phyloP scores from a whole-genome alignment of 768 basidiomycete species.

The Lepiota venenata region DNA sequence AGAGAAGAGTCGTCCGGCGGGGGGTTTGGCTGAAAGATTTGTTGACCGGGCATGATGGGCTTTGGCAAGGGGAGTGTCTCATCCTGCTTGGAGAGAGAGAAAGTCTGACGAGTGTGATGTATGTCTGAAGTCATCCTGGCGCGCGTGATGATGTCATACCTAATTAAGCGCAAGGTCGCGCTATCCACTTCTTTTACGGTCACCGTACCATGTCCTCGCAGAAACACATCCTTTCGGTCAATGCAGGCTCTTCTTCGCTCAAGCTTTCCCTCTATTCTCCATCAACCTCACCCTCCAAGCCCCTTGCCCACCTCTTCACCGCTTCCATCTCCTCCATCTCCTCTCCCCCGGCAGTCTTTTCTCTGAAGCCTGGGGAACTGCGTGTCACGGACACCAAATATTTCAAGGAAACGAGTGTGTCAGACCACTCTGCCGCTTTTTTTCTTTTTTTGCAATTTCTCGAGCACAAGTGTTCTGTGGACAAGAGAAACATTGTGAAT shows the following conservation, averaged over 20 bases:
- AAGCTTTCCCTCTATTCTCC: constrained; percentile 69
- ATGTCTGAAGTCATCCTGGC: too few species aligned
- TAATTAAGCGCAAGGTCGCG: background rate
- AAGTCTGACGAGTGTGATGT: too few species aligned
- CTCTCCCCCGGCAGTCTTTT: constrained; percentile 49
- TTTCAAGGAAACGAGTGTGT: constrained; percentile 29
- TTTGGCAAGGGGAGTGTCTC: background rate
- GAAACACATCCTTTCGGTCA: constrained; percentile 60
- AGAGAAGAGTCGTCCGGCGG: constrained; percentile 68
- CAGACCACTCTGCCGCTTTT: constrained; percentile 62
- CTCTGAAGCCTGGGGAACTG: constrained; percentile 38
- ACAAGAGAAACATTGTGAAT: constrained; percentile 40
- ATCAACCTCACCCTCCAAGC: constrained; percentile 16
- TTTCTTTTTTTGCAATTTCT: constrained; percentile 52
- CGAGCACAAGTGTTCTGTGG: constrained; percentile 36
- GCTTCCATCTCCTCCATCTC: constrained; percentile 58
- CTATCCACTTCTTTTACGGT: constrained; percentile 7
- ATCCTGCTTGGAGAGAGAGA: background rate
- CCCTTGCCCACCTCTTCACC: constrained; percentile 42
- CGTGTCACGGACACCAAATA: constrained; percentile 10
- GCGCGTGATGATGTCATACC: too few species aligned
- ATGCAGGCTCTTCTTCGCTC: constrained; percentile 84
- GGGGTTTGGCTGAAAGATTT: constrained; percentile 58
- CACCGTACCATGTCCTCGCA: constrained; percentile 5
- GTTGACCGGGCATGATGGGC: constrained; percentile 62